Percentiles rank a stretch among this genome's conserved stretches.
Evolutionary conservation across 129 eudicot genomes (phyloP).

Genomic region (Glebionis coronaria): DNA sequence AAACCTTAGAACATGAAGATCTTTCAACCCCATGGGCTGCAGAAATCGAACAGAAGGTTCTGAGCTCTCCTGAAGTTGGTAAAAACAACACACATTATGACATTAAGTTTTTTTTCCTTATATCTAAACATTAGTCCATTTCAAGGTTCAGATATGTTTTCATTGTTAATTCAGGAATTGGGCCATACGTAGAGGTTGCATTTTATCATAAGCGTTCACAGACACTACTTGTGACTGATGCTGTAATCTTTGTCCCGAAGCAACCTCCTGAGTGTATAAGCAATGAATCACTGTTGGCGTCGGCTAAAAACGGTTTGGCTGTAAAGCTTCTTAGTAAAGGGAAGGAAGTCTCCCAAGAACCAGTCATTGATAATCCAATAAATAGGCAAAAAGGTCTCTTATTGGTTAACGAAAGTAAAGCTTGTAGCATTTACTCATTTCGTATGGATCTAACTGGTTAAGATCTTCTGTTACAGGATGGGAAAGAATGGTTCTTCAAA

Average conservation of each 20-base stretch:
- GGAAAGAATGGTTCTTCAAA: constrained; percentile 99
- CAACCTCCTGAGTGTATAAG: constrained; percentile 91
- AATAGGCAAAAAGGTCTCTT: constrained; percentile 76
- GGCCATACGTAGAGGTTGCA: constrained; percentile 98
- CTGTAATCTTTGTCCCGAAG: constrained; percentile 83
- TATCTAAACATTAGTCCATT: background rate
- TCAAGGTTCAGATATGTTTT: background rate
- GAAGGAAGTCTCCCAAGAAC: constrained; percentile 77
- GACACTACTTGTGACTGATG: constrained; percentile 88
- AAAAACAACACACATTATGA: constrained; percentile 20
- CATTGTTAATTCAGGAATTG: constrained; percentile 61
- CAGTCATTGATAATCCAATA: constrained; percentile 71
- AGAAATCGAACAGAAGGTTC: constrained; percentile 90
- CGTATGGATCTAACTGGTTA: constrained; percentile 11
- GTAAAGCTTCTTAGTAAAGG: constrained; percentile 92
- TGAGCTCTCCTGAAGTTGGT: constrained; percentile 99
- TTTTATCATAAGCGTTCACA: constrained; percentile 88
- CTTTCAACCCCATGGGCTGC: constrained; percentile 81
- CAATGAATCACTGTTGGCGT: constrained; percentile 69
- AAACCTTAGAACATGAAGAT: constrained; percentile 72
- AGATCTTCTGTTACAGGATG: constrained; percentile 57
- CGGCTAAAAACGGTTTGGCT: constrained; percentile 96
- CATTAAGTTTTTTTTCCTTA: constrained; percentile 4
- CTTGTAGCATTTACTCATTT: constrained; percentile 6
- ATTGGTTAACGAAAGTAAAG: constrained; percentile 3